Evolutionary conservation across 345 rosid species (phyloP).

Genomic region (Mallotus nudiflorus): DNA sequence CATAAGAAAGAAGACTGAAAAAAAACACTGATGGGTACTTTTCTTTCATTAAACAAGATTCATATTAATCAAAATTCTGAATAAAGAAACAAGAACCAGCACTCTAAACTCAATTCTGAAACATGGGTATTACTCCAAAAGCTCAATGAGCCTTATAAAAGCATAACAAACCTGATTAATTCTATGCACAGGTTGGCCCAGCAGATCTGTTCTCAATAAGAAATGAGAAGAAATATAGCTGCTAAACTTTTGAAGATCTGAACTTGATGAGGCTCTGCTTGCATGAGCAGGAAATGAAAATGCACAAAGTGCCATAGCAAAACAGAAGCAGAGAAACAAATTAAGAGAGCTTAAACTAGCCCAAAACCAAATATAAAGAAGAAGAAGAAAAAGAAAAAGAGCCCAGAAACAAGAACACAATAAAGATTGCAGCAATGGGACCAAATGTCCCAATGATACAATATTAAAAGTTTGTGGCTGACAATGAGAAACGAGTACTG

Average conservation of each 20-base stretch:
- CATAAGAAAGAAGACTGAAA: neutral
- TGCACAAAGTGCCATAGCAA: conserved; percentile 67
- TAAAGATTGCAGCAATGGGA: neutral
- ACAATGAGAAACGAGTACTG: neutral
- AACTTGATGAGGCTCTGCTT: conserved; percentile 31
- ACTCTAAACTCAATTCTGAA: neutral
- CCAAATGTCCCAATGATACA: neutral
- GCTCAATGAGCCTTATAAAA: conserved; percentile 4
- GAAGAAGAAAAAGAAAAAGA: conserved; percentile 2
- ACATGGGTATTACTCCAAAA: conserved; percentile 11
- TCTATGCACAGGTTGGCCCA: conserved; percentile 37
- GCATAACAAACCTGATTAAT: conserved; percentile 40
- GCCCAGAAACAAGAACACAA: conserved; percentile 15
- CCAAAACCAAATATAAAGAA: neutral
- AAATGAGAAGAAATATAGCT: conserved; percentile 41
- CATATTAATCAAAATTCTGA: too few relatives aligned
- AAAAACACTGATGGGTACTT: neutral
- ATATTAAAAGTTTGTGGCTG: neutral
- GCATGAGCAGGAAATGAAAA: conserved; percentile 61
- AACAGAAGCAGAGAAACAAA: neutral
- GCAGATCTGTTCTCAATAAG: conserved; percentile 50
- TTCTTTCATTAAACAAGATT: neutral
- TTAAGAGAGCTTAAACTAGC: neutral
- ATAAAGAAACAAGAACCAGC: too few relatives aligned
- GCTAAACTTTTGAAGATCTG: conserved; percentile 43